Base-by-base conservation (phyloP, 2,329 filamentous ascomycete species). In the Clarireedia homoeocarpa region DNA sequence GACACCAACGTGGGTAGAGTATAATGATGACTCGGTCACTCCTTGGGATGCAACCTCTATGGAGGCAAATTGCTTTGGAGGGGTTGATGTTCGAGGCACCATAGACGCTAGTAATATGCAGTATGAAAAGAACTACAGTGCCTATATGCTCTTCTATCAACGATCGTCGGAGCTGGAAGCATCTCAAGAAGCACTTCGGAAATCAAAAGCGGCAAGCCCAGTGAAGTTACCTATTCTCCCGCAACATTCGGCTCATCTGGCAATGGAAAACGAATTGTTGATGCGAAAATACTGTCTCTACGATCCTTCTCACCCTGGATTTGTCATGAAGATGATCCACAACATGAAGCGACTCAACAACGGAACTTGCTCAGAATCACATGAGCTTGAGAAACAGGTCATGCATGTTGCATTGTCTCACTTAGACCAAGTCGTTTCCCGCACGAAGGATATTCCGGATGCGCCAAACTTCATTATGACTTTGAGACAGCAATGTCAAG, bases 61-160 rank as follows among this genome's bases (percentile, higher is more conserved):
- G 72, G 83, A 88, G 58, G 78, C 79, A 53, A 81, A 85, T 44
- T 94, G 91, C 63, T 96, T 91, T 73, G 89, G 89, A n/a, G 89
- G 89, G 1, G 68, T 74, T 4, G 84, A 86, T 57, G 78, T 78
- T 57, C 74, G 78, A 7, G 61, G 73, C 58, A 64, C 77, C 59
- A 73, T 76, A 65, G 73, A 79, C 58, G 66, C 64, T 50, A 71
- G 74, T 64, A 73, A 74, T 58, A 68, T 76, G 17, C 62, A 75
- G 0, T 83, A 79, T 61, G 81, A 85, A 64, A 92, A 91, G 71
- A 80, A 81, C 4, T 86, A 86, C 75, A 97, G 90, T 69, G 94
- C 92, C 12, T 99, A 99, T 71, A 97, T 99, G 89, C 79, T 99
- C 7, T 97, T 99, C 71, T 99, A 99, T 70, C 88, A 96, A 70